Evolutionary conservation across 257 asterid species (phyloP), one percentile per base, ranked within the genome.

Genomic region (Petrea volubilis): DNA sequence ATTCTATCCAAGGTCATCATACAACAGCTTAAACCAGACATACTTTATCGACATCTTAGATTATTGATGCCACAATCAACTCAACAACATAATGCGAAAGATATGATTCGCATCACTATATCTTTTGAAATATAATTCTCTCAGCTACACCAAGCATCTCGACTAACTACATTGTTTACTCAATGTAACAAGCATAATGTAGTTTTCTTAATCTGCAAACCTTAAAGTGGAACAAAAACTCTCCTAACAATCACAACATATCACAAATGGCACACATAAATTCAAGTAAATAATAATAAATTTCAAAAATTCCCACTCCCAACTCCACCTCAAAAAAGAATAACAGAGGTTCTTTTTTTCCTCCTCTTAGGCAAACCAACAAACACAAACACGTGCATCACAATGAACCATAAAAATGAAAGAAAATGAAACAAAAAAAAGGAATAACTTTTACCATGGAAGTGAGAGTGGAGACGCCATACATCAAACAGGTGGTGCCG

Each of bases 401-500:
- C 17, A 51, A n/a, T 8, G n/a, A 61, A 38, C 34, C n/a, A n/a
- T n/a, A n/a, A 55, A 27, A 68, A 17, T 10, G 31, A 7, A 3
- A 6, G 5, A 27, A 10, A 25, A 28, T 10, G 3, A 28, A 11
- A 34, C 23, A 25, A 20, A 47, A 10, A 13, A 18, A 14, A 61
- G 8, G 57, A 41, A 34, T n/a, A n/a, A n/a, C 29, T 11, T 0
- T n/a, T 66, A 94, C 99, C 98, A 91, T 81, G 57, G 87, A 24
- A 61, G 93, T 82, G 51, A 87, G 60, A 74, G 86, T 38, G 70
- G 96, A 89, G 58, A 70, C 86, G 49, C 99, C 99, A 81, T 85
- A 91, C 20, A 91, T 60, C 95, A 91, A 84, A 81, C 95, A 91
- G 76, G 96, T 78, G 76, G 96, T 86, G 84, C 75, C 77, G 64